Evolutionary conservation across 176 grass and related monocot species (phyloP).

Genomic region (Tuctoria greenei): DNA sequence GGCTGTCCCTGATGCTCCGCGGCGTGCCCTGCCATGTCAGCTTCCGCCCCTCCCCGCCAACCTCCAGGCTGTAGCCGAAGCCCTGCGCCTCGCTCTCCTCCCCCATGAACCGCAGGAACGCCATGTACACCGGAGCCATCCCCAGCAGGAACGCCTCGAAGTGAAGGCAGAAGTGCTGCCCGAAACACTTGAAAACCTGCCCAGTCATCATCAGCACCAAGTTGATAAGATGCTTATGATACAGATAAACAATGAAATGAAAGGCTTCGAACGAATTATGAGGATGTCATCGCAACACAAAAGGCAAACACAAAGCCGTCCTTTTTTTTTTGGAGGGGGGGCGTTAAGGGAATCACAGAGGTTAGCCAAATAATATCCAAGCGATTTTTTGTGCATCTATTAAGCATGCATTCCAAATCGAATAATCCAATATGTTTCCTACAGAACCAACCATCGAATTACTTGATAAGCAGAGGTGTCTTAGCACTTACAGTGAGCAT

Average conservation of each 20-base stretch:
- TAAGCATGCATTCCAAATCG: neutral
- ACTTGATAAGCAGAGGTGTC: slow-evolving; percentile 11
- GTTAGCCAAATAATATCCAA: slow-evolving; percentile 2
- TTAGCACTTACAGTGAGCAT: slow-evolving; percentile 72
- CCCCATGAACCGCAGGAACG: slow-evolving; percentile 56
- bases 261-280: neutral
- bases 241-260: neutral
- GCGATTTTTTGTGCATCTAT: neutral
- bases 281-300: neutral
- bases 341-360: neutral
- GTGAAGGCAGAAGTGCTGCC: slow-evolving; percentile 59
- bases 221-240: neutral
- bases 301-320: neutral
- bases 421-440: neutral
- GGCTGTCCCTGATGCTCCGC: slow-evolving; percentile 52
- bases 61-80: slow-evolving; percentile 63
- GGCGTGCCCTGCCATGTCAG: slow-evolving; percentile 55
- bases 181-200: slow-evolving; percentile 61
- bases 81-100: slow-evolving; percentile 50
- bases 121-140: slow-evolving; percentile 52
- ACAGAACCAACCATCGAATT: neutral
- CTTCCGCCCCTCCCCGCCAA: slow-evolving; percentile 47
- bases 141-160: slow-evolving; percentile 62
- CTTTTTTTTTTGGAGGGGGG: neutral
- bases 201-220: neutral